Percentiles rank a stretch among this genome's conserved stretches.
Evolutionary conservation across 495 filamentous ascomycete species (phyloP).

Genomic region (Aspergillus saccharolyticus): DNA sequence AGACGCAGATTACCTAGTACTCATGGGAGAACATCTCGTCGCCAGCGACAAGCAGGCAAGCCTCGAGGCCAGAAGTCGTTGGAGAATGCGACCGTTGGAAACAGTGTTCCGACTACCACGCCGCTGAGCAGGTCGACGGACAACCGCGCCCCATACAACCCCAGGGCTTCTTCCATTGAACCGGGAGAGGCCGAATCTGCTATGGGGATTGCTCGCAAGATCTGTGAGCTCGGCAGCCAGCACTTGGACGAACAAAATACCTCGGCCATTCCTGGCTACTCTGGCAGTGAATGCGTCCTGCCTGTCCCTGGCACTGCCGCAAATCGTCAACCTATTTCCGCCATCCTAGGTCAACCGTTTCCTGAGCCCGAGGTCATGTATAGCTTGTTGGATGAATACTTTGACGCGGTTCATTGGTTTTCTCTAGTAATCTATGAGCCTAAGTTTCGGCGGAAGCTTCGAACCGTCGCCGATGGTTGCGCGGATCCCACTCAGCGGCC

Average conservation of each 20-base stretch:
- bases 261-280: conserved; percentile 30
- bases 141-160: background rate
- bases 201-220: conserved; percentile 24
- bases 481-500: conserved; percentile 23
- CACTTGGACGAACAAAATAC: conserved; percentile 24
- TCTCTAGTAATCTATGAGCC: conserved; percentile 28
- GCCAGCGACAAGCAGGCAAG: background rate
- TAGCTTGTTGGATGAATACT: conserved; percentile 28
- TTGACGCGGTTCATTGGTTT: conserved; percentile 34
- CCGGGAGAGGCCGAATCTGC: conserved; percentile 25
- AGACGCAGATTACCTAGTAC: background rate
- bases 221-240: conserved; percentile 21
- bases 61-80: background rate
- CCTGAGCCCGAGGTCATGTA: conserved; percentile 18
- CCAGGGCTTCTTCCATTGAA: conserved; percentile 6
- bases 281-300: conserved; percentile 8
- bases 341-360: conserved; percentile 18
- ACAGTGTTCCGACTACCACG: background rate
- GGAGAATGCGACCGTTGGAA: background rate
- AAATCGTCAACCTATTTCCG: conserved; percentile 17
- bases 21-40: background rate
- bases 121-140: background rate
- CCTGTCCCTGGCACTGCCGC: background rate
- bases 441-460: conserved; percentile 24
- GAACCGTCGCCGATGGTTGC: conserved; percentile 23